Evolutionary conservation across 129 eudicot species (phyloP).

Genomic region (Centrapalus pauciflorus): DNA sequence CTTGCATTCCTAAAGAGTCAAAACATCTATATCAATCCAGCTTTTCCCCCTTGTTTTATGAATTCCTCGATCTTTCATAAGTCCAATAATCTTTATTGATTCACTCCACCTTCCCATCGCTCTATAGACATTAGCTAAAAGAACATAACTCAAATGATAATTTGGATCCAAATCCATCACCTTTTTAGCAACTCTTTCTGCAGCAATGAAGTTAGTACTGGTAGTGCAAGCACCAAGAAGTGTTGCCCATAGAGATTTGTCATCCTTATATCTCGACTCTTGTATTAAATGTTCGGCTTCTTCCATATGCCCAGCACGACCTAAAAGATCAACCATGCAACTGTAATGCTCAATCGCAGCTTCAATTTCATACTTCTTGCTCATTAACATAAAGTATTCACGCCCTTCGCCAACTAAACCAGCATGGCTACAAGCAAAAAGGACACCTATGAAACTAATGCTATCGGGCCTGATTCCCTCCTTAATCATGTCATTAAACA

Average conservation of each 20-base stretch:
- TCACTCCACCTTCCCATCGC: slow-evolving; percentile 66
- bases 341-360: slow-evolving; percentile 52
- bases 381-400: slow-evolving; percentile 44
- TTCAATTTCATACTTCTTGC: slow-evolving; percentile 40
- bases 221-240: slow-evolving; percentile 76
- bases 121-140: slow-evolving; percentile 62
- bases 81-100: slow-evolving; percentile 42
- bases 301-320: slow-evolving; percentile 69
- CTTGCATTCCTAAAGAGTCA: neutral
- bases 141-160: slow-evolving; percentile 78
- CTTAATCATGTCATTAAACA: slow-evolving; percentile 49
- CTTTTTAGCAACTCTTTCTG: slow-evolving; percentile 76
- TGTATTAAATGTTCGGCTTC: slow-evolving; percentile 61
- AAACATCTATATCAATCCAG: slow-evolving; percentile 55
- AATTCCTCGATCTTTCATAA: slow-evolving; percentile 67
- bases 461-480: slow-evolving; percentile 53
- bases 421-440: slow-evolving; percentile 77
- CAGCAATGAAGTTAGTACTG: slow-evolving; percentile 48
- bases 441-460: slow-evolving; percentile 63
- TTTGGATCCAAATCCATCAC: slow-evolving; percentile 73
- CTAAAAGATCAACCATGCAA: slow-evolving; percentile 72
- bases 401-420: slow-evolving; percentile 74
- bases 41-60: slow-evolving; percentile 74
- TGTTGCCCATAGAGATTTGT: slow-evolving; percentile 75
- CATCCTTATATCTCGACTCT: slow-evolving; percentile 35